These are phyloP conservation scores for Calocybe gangraenosa DNA, from an alignment of 768 basidiomycete genomes.

Conservation along the genomic window DNA sequence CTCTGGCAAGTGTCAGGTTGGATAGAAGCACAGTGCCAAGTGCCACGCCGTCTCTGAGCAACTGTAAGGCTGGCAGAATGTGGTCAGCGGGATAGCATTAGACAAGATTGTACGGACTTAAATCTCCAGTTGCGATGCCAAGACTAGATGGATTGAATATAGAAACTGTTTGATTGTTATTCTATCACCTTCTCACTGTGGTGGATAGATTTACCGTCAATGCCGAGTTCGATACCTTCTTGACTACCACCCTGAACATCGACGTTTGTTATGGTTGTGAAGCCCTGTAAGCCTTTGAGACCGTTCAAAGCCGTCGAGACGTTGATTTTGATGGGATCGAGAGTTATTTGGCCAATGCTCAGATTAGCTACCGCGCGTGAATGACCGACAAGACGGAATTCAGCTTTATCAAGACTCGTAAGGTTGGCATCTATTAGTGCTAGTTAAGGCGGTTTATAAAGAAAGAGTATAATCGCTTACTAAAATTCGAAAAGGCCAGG, in stretches of 20 bases:
- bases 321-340: slow-evolving; percentile 69
- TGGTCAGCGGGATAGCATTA: not conserved
- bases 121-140: slow-evolving; percentile 55
- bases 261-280: slow-evolving; percentile 51
- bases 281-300: slow-evolving; percentile 54
- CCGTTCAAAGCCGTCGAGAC: slow-evolving; percentile 60
- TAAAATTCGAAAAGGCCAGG: slow-evolving; percentile 52
- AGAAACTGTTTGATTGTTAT: slow-evolving; percentile 38
- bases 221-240: slow-evolving; percentile 54
- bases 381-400: slow-evolving; percentile 57
- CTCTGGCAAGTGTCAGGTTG: slow-evolving; percentile 52
- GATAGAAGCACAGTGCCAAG: slow-evolving; percentile 63
- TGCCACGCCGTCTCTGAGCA: slow-evolving; percentile 44
- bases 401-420: slow-evolving; percentile 40
- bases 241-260: slow-evolving; percentile 64
- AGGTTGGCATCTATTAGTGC: slow-evolving; percentile 45
- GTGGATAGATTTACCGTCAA: slow-evolving; percentile 39
- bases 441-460: slow-evolving; percentile 8
- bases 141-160: slow-evolving; percentile 70
- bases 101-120: slow-evolving; percentile 37
- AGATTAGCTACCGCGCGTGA: slow-evolving; percentile 57
- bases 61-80: slow-evolving; percentile 42
- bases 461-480: slow-evolving; percentile 33
- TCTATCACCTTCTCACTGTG: not conserved
- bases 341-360: slow-evolving; percentile 61